Percentiles rank a stretch among this genome's conserved stretches.
These are phyloP conservation scores for Aquilaria malaccensis DNA, from an alignment of 345 rosid species.

Conservation along the genomic window DNA sequence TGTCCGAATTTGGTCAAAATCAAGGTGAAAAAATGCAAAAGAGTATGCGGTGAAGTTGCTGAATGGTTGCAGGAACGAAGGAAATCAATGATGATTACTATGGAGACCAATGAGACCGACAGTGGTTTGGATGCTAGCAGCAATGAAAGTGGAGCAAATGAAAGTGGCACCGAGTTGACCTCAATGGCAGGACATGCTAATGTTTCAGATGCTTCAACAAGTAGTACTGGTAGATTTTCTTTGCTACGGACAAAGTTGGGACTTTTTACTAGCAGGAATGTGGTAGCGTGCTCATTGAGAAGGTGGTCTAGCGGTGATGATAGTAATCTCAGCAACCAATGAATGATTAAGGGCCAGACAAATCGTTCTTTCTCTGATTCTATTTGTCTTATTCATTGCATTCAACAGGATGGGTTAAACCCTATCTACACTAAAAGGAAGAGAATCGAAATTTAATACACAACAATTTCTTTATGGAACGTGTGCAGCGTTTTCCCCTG, in stretches of 20 bases:
- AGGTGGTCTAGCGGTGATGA: conserved; percentile 44
- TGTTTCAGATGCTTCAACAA: conserved; percentile 27
- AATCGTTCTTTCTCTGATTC: conserved; percentile 8
- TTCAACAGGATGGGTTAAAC: neutral
- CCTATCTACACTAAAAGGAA: too few species aligned
- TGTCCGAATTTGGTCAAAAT: conserved; percentile 76
- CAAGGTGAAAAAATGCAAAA: conserved; percentile 75
- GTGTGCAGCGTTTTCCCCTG: too few species aligned
- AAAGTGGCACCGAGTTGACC: conserved; percentile 30
- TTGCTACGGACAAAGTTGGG: conserved; percentile 48
- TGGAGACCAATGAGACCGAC: conserved; percentile 47
- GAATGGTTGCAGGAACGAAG: conserved; percentile 52
- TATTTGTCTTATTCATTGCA: neutral
- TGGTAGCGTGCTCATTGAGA: conserved; percentile 45
- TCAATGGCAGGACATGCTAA: conserved; percentile 21
- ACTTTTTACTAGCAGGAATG: conserved; percentile 42
- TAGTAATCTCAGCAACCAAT: conserved; percentile 26
- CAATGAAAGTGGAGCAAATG: conserved; percentile 34
- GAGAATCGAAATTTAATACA: too few species aligned
- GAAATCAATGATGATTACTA: conserved; percentile 44
- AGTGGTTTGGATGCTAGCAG: conserved; percentile 24
- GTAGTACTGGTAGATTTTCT: conserved; percentile 40
- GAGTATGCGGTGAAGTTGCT: conserved; percentile 47
- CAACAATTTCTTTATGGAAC: too few species aligned
- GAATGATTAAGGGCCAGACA: conserved; percentile 13